Conservation (phyloP, 2,329 filamentous ascomycete genomes). For the Trichocomaceae sp. region DNA sequence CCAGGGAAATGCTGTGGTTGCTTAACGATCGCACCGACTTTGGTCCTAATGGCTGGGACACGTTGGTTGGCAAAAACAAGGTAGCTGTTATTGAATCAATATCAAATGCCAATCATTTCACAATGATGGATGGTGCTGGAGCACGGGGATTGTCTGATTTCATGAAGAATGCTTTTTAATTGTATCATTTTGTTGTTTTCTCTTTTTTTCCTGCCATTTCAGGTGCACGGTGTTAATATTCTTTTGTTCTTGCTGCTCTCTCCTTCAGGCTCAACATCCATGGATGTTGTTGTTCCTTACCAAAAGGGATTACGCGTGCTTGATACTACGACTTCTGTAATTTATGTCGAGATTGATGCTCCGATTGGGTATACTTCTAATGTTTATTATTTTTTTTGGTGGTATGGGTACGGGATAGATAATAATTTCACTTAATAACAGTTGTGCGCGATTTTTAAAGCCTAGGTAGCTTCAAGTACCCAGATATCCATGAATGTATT, state of each 20-base stretch:
- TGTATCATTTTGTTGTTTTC: neutral
- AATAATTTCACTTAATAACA: slow-evolving; percentile 7
- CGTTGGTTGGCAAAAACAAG: slow-evolving; percentile 35
- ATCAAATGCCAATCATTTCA: slow-evolving; percentile 32
- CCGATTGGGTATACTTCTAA: neutral
- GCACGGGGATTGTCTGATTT: slow-evolving; percentile 11
- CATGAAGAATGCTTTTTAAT: slow-evolving; percentile 13
- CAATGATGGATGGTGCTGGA: slow-evolving; percentile 17
- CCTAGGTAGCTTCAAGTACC: neutral
- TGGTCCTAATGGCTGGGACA: slow-evolving; percentile 44
- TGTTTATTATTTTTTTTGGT: neutral
- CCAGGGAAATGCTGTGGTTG: slow-evolving; percentile 45
- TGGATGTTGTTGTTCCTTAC: slow-evolving; percentile 3
- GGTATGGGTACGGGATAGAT: slow-evolving; percentile 1
- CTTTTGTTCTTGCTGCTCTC: neutral
- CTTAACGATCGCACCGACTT: slow-evolving; percentile 44
- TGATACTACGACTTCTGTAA: neutral
- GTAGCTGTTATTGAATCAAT: slow-evolving; percentile 28
- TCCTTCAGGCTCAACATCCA: neutral
- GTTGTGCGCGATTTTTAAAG: neutral
- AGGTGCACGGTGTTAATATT: neutral
- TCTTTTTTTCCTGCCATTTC: neutral
- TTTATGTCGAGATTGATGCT: too few species aligned
- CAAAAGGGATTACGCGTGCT: neutral
- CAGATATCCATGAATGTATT: neutral